These are phyloP conservation scores for Pythium aphanidermatum DNA, from an alignment of 352 stramenopile genomes.

Conservation along the genomic window DNA sequence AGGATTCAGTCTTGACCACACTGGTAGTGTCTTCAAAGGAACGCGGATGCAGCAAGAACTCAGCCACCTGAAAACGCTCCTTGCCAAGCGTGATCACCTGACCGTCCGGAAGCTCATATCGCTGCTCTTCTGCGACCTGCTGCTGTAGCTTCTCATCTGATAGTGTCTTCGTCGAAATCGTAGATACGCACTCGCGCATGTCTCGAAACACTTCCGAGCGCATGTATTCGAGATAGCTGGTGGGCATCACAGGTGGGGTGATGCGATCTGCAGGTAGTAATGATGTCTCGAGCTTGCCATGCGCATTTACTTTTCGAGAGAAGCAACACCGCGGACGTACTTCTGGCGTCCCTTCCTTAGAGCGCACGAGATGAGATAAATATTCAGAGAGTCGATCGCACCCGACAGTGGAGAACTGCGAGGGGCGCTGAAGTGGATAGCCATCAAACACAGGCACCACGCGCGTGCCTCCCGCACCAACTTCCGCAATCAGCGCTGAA, in stretches of 20 bases:
- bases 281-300: conserved; percentile 52
- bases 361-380: conserved; percentile 55
- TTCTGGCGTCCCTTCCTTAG: conserved; percentile 28
- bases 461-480: conserved; percentile 77
- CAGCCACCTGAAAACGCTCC: conserved; percentile 66
- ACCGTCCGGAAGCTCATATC: conserved; percentile 81
- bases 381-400: conserved; percentile 69
- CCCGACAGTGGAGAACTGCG: conserved; percentile 69
- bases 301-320: conserved; percentile 35
- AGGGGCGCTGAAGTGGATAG: conserved; percentile 74
- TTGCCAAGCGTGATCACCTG: conserved; percentile 52
- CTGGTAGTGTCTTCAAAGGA: conserved; percentile 28
- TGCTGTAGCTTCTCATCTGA: conserved; percentile 36
- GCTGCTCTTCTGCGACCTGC: conserved; percentile 24
- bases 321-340: conserved; percentile 68
- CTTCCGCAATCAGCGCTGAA: conserved; percentile 84
- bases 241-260: conserved; percentile 42
- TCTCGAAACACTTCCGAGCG: conserved; percentile 62
- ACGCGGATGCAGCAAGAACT: conserved; percentile 70
- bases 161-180: conserved; percentile 37
- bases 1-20: conserved; percentile 22
- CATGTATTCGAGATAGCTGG: conserved; percentile 72
- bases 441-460: conserved; percentile 90
- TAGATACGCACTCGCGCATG: conserved; percentile 65
- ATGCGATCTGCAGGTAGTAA: conserved; percentile 31